Base-by-base conservation (phyloP, 495 filamentous ascomycete genomes). In the Neohortaea acidophila region DNA sequence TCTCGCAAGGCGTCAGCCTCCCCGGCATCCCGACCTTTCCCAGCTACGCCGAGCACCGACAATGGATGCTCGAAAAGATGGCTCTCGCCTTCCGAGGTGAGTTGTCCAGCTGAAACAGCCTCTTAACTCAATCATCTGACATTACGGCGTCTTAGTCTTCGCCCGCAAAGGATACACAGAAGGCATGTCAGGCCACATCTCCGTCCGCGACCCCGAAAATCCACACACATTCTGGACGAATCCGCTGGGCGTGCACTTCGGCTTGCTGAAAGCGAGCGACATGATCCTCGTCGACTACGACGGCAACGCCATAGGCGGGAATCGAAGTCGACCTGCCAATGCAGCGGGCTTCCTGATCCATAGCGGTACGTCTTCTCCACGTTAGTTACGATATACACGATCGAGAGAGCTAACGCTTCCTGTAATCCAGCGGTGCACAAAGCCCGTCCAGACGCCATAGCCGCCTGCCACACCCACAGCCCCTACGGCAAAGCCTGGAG, bases 141-240 rank as follows among this genome's bases (percentile, higher is more conserved):
- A n/a, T n/a, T n/a, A n/a, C n/a, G n/a, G n/a, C n/a, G n/a, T n/a
- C n/a, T n/a, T n/a, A n/a, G 51, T 67, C 33, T 75, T 74, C 44
- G 66, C 72, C 0, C 59, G 66, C 22, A 58, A 59, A 38, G 70
- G 70, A 20, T 77, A 68, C 54, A 72, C 67, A n/a, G 73, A 79
- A 54, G 74, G 77, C 20, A 68, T 75, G 49, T 62, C 64, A 2
- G 74, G 75, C 0, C 75, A 79, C 53, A 79, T 81, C 47, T 69
- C 64, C 3, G 69, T 79, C 11, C 63, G 73, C 17, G 74, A 77
- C 49, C 72, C 73, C 4, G 69, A 78, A 32, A 57, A 69, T 45
- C 56, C 57, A 4, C 56, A 72, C 23, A 63, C 69, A 33, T 76
- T 81, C 63, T 81, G 76, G 75, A 77, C 75, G 57, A 79, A 61